Base-by-base conservation (phyloP, 1,139 yeast species). In the Schwanniomyces etchellsii region DNA sequence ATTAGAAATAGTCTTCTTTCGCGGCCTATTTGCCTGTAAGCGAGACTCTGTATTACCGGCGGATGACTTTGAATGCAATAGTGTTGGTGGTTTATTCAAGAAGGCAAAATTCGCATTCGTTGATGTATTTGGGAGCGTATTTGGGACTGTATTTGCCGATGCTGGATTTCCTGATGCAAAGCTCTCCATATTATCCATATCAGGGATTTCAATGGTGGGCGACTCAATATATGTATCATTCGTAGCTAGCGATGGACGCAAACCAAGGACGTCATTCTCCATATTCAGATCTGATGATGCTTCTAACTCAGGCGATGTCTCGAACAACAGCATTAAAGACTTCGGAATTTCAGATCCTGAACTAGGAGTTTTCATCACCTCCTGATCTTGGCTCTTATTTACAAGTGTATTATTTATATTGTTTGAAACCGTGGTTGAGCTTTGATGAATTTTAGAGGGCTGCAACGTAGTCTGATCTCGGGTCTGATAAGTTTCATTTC, bases 261-360 rank as follows among this genome's bases (percentile, higher is more conserved):
- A 9, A 7, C 12, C 13, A 23, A 23, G 7, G 9, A 7, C 25
- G 9, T 7, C 7, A 7, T 13, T 23, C 9, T 38, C 35, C 11
- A 24, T 20, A 12, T 31, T 34, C 27, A 20, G 41, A 35, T 40
- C 43, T n/a, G 52, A 45, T 22, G 57, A 35, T 4, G 57, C 22
- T 40, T 43, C 38, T 14, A 23, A 14, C 7, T 23, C 25, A 7
- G 25, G 25, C 9, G 36, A 10, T 28, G 61, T 69, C 40, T 81
- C 88, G 50, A 86, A 86, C 22, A 86, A 59, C 52, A 79, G 78
- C 35, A 81, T 60, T 26, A 86, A 58, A 3, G 93, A 81, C 47
- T 75, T 77, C 0, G 95, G 95, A 0, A 84, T 80, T 31, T 68
- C 79, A 30, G 62, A 56, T 12, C 16, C 29, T 3, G 38, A 14